Evolutionary conservation across 164 flowering plant genomes (phyloP).

Genomic region (Vitis rupestris): DNA sequence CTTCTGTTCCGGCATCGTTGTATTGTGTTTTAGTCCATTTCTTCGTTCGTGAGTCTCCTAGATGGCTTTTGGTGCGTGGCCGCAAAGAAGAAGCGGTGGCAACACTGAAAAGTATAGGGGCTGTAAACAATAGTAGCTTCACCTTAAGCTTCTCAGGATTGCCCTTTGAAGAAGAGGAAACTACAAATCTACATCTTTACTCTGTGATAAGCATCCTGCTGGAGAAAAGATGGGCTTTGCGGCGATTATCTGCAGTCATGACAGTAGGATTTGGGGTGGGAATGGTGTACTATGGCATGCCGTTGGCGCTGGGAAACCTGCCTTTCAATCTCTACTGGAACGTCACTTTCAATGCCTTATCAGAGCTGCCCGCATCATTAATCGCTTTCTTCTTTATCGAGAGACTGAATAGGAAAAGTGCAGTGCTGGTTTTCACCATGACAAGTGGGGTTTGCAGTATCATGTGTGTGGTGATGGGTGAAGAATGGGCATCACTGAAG

Average conservation of each 20-base stretch:
- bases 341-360: slow-evolving; percentile 53
- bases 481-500: slow-evolving; percentile 15
- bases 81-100: slow-evolving; percentile 44
- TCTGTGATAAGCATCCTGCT: slow-evolving; percentile 44
- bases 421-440: slow-evolving; percentile 28
- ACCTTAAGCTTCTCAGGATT: slow-evolving; percentile 16
- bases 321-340: slow-evolving; percentile 47
- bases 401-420: slow-evolving; percentile 28
- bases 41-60: slow-evolving; percentile 61
- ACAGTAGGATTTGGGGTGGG: slow-evolving; percentile 55
- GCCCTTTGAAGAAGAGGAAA: slow-evolving; percentile 2
- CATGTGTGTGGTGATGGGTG: slow-evolving; percentile 16
- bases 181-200: slow-evolving; percentile 18
- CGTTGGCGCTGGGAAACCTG: slow-evolving; percentile 51
- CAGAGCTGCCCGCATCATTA: slow-evolving; percentile 54
- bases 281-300: slow-evolving; percentile 69
- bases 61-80: slow-evolving; percentile 1
- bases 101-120: slow-evolving; percentile 30
- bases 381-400: slow-evolving; percentile 39
- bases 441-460: slow-evolving; percentile 49
- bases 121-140: slow-evolving; percentile 4
- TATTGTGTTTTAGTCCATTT: slow-evolving; percentile 39
- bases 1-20: slow-evolving; percentile 38
- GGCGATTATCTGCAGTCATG: slow-evolving; percentile 41
- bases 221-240: slow-evolving; percentile 44